Base-by-base conservation (phyloP, 768 basidiomycete species). In the Tylopilus sp. region DNA sequence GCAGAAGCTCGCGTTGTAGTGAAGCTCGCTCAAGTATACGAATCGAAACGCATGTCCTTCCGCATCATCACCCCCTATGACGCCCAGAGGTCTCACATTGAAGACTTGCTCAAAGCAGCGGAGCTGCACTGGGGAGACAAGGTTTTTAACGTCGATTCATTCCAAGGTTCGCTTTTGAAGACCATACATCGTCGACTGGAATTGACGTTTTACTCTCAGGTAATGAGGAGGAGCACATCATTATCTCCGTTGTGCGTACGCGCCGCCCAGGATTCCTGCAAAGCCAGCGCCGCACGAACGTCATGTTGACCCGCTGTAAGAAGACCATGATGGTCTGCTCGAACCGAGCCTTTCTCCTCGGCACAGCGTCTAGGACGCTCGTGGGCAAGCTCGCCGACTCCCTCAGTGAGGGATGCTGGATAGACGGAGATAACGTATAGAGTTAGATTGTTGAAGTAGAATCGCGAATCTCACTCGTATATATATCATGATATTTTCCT, bases 251-350 rank as follows among this genome's bases (percentile, higher is more conserved):
- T 7, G 87, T 89, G 10, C 76, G 87, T 19, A 75, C 87, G 2
- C 56, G 67, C 4, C 72, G 66, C 13, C 67, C 80, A 22, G 90
- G 91, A 13, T 93, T 93, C 58, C 71, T 92, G 21, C 70, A 63
- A 16, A 83, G 81, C 58, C 50, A 76, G 6, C 76, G 84, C 11
- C 78, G 90, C 7, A 87, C 84, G 42, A 92, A 92, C 79, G 90
- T 92, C 37, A 89, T 92, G 89, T 76, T 92, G 30, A 87, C 85
- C 33, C 79, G 89, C 24, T 90, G 85, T 73, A 85, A 85, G 65
- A 65, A 68, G 43, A 82, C 81, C 30, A 92, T 92, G 87, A 81
- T 83, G 58, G 82, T 93, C 62, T 73, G 85, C 47, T 76, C 84
- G 10, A 86, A 69, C 53, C 72, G 72, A 6, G 21, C 48, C 12